phyloP scores from a whole-genome alignment of 169 alveolate species.

The Plasmodium knowlesi region DNA sequence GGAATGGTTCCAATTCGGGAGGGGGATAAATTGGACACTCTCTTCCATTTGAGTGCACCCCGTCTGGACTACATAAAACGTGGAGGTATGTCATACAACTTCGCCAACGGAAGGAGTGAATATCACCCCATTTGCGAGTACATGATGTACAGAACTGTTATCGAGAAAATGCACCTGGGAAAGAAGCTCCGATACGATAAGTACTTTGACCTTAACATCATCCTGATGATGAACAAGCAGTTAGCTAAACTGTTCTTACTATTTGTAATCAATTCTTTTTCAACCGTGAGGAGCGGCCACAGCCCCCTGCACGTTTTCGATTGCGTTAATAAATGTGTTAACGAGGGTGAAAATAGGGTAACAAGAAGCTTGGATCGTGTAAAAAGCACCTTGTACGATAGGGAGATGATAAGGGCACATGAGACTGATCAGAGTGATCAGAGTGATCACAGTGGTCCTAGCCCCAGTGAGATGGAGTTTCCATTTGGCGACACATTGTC shows the following conservation, averaged over 20 bases:
- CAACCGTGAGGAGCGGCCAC: background rate
- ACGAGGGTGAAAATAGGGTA: background rate
- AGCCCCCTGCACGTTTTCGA: conserved; percentile 10
- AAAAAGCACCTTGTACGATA: background rate
- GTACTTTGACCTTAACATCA: conserved; percentile 17
- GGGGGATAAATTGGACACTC: background rate
- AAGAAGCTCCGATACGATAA: conserved; percentile 1
- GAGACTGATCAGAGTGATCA: no score
- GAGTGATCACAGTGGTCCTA: background rate
- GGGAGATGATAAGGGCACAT: background rate
- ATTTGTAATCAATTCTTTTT: background rate
- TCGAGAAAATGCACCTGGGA: conserved; percentile 26
- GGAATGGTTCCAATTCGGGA: background rate
- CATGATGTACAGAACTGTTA: conserved; percentile 29
- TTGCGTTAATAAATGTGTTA: conserved; percentile 42
- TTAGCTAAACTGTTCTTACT: conserved; percentile 31
- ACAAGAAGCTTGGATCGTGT: background rate
- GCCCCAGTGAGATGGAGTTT: background rate
- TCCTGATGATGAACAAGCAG: conserved; percentile 43
- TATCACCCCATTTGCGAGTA: conserved; percentile 20
- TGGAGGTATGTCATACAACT: background rate
- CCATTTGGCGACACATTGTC: background rate
- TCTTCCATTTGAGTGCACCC: background rate
- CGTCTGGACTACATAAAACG: background rate
- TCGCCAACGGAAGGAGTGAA: background rate